These are phyloP conservation scores for Penicillium psychrosexuale DNA, from an alignment of 2,329 filamentous ascomycete species.

Conservation along the genomic window DNA sequence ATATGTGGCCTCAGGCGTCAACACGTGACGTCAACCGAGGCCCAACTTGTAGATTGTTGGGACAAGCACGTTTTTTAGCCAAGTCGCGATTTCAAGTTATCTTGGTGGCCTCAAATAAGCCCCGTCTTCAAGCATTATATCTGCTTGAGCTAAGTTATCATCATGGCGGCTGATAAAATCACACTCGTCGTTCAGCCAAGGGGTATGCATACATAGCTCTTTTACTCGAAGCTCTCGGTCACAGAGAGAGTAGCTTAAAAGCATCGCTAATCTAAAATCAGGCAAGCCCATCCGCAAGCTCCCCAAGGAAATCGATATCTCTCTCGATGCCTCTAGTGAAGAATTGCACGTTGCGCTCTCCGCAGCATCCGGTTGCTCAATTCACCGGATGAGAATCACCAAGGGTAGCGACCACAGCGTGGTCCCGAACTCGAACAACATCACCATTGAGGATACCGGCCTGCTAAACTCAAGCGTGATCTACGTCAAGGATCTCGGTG, in stretches of 20 bases:
- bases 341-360: constrained; percentile 60
- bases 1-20: constrained; percentile 16
- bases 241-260: background rate
- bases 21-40: constrained; percentile 24
- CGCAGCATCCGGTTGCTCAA: constrained; percentile 51
- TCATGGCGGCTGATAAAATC: constrained; percentile 35
- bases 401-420: constrained; percentile 61
- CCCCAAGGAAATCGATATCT: constrained; percentile 54
- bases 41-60: constrained; percentile 5
- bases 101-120: background rate
- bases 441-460: constrained; percentile 54
- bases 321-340: constrained; percentile 50
- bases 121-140: constrained; percentile 1
- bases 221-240: constrained; percentile 1
- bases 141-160: constrained; percentile 12
- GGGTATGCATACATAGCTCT: constrained; percentile 32
- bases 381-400: constrained; percentile 62
- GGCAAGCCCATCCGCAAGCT: constrained; percentile 62
- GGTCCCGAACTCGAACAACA: constrained; percentile 53
- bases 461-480: constrained; percentile 61
- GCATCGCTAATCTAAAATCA: constrained; percentile 30
- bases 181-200: constrained; percentile 42
- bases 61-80: constrained; percentile 5
- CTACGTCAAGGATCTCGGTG: constrained; percentile 91
- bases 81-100: constrained; percentile 3